Evolutionary conservation across 352 stramenopile species (phyloP).

Genomic region (Globisporangium radiosum): DNA sequence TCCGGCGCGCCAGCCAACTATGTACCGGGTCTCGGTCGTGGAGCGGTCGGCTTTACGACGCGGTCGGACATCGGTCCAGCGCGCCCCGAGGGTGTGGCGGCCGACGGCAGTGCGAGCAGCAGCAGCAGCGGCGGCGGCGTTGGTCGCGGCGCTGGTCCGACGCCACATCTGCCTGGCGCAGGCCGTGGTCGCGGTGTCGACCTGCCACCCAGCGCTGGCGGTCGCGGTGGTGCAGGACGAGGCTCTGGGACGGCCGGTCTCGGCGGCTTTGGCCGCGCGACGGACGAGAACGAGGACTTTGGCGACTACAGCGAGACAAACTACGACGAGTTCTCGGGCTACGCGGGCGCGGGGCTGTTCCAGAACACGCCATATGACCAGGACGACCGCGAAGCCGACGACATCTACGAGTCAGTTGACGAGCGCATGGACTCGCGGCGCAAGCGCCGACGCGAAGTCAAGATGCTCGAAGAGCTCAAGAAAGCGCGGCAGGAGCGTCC

Average conservation of each 20-base stretch:
- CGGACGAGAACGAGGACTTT: slow-evolving; percentile 83
- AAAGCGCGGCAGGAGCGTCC: slow-evolving; percentile 78
- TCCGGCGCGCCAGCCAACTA: slow-evolving; percentile 93
- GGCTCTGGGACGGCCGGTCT: slow-evolving; percentile 76
- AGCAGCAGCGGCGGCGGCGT: neutral
- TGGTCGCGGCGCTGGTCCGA: slow-evolving; percentile 25
- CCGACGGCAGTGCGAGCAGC: slow-evolving; percentile 27
- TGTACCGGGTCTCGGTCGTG: slow-evolving; percentile 92
- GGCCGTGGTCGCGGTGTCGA: slow-evolving; percentile 73
- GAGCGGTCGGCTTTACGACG: slow-evolving; percentile 96
- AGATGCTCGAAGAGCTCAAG: slow-evolving; percentile 84
- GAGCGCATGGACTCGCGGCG: slow-evolving; percentile 92
- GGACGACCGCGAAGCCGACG: slow-evolving; percentile 95
- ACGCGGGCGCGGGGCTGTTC: slow-evolving; percentile 80
- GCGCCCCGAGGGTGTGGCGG: slow-evolving; percentile 19
- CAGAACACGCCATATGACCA: slow-evolving; percentile 93
- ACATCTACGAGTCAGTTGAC: slow-evolving; percentile 94
- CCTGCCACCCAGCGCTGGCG: slow-evolving; percentile 2
- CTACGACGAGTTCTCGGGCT: slow-evolving; percentile 90
- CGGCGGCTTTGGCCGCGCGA: slow-evolving; percentile 79
- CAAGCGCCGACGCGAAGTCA: slow-evolving; percentile 84
- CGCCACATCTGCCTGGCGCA: slow-evolving; percentile 79
- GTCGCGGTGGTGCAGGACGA: slow-evolving; percentile 35
- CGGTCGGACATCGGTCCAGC: slow-evolving; percentile 95
- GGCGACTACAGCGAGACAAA: slow-evolving; percentile 89